Evolutionary conservation across 305 asterid species (phyloP), one percentile per base, ranked within the genome.

Genomic region (Fraxinus nigra): DNA sequence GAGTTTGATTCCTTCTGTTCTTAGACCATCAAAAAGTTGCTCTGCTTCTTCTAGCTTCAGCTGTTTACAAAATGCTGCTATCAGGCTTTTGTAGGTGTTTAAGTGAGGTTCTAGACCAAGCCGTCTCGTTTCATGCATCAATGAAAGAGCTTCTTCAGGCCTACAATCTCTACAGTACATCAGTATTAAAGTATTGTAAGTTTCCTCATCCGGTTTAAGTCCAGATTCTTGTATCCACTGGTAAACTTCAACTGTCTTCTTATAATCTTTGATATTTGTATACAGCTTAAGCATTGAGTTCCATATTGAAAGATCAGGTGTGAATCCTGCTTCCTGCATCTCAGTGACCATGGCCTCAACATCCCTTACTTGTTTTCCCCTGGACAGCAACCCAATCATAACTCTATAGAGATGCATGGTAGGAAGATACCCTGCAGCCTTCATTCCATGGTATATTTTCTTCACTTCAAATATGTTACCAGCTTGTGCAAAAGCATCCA

Each of bases 381-480:
- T 89, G 34, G 91, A 85, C 61, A 95, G 79, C 91, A 95, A 85
- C 85, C 96, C 91, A 72, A 95, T 90, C 93, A 94, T 94, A 75
- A 95, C 97, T 88, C 91, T 89, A 85, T 94, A 95, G 33, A 95
- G 97, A 91, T 94, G 98, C 97, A 95, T 94, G 40, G 99, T 94
- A 59, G 99, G 99, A 83, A 93, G 91, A 87, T 95, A 94, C 4
- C 99, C 98, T 0, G 97, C 94, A 84, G 94, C 97, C 85, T 85
- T 95, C 98, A 95, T 94, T 54, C 99, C 97, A 38, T 89, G 87
- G 86, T 94, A 95, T 84, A 94, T 92, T 86, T 94, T 95, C 89
- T 91, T 95, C 82, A 93, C 97, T 89, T 95, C 98, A 86, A 93
- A 90, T 61, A 92, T 84, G 81, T 94, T 88, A 51, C 96, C 95